Conservation (phyloP, 2,329 filamentous ascomycete species). For the Fusarium tjaetaba region DNA sequence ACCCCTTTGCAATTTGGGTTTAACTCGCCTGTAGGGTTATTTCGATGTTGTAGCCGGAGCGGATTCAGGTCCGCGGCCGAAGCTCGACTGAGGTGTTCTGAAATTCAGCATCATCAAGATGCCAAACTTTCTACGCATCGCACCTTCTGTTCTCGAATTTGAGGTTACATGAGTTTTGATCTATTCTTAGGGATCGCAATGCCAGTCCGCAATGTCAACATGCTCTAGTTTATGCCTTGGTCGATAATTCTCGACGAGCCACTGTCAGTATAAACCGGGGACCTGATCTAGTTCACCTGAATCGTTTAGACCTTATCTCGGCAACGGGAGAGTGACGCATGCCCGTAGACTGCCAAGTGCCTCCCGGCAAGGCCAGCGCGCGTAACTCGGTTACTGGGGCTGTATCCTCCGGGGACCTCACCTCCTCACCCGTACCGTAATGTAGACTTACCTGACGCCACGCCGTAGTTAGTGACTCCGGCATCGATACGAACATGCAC, state of each 20-base stretch:
- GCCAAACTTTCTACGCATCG: fast-evolving
- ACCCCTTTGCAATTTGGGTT: background rate
- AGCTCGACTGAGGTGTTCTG: background rate
- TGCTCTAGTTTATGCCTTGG: fast-evolving
- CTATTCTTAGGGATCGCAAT: background rate
- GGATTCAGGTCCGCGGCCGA: background rate
- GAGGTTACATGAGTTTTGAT: background rate
- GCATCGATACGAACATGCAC: background rate
- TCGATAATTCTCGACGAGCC: fast-evolving
- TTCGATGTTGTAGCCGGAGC: background rate
- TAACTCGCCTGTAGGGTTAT: background rate
- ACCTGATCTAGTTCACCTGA: background rate
- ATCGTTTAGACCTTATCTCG: background rate
- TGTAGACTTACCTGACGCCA: background rate
- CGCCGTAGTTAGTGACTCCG: background rate
- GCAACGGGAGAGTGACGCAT: background rate
- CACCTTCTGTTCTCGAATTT: fast-evolving
- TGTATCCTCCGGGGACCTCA: background rate
- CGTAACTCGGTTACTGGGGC: background rate
- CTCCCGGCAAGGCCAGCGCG: background rate
- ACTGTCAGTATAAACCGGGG: background rate
- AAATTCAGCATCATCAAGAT: background rate
- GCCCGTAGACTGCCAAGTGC: background rate
- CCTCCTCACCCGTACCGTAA: background rate
- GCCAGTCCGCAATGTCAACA: background rate